Conservation (phyloP, 345 rosid species). For the Mercurialis annua region DNA sequence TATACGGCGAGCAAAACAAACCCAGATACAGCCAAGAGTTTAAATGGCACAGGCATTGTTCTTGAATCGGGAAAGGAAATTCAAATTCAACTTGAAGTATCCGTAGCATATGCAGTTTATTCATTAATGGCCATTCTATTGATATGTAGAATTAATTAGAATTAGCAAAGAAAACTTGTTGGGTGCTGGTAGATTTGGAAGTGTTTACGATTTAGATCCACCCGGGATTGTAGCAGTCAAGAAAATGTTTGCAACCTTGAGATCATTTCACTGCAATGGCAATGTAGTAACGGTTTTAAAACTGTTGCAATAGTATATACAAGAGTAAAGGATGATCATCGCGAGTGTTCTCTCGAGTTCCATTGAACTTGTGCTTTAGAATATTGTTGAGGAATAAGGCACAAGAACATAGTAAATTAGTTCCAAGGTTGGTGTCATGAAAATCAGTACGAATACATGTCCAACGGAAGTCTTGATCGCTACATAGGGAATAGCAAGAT, state of each 20-base stretch:
- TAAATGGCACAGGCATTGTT: constrained; percentile 31
- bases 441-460: constrained; percentile 39
- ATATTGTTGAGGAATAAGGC: constrained; percentile 42
- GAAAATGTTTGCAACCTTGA: constrained; percentile 37
- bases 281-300: too few species aligned
- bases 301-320: too few species aligned
- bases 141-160: constrained; percentile 20
- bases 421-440: constrained; percentile 51
- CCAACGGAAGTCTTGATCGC: constrained; percentile 45
- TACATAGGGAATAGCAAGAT: constrained; percentile 38
- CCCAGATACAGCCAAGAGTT: constrained; percentile 21
- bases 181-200: constrained; percentile 45
- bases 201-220: constrained; percentile 41
- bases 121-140: constrained; percentile 27
- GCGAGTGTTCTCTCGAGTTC: too few species aligned
- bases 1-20: constrained; percentile 21
- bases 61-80: constrained; percentile 40
- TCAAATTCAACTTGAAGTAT: constrained; percentile 19
- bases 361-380: too few species aligned
- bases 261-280: constrained; percentile 9
- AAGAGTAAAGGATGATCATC: too few species aligned
- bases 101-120: constrained; percentile 31
- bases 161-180: constrained; percentile 38
- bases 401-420: constrained; percentile 44
- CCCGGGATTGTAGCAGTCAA: constrained; percentile 34